Conservation (phyloP, 441 rosid genomes). For the Sinapis alba region DNA sequence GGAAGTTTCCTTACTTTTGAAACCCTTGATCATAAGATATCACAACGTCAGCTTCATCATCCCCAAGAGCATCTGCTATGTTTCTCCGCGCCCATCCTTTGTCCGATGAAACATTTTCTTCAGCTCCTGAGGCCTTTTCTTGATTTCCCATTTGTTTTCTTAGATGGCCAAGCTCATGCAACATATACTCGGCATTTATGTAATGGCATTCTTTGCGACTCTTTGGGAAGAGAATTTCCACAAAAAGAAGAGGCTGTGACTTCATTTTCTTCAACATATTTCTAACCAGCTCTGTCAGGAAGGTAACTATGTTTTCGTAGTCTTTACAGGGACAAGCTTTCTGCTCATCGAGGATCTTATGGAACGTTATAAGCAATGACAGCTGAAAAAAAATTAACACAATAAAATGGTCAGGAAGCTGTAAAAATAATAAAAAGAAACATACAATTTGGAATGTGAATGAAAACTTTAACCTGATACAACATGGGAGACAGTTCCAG, state of each 20-base stretch:
- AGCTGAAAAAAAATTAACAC: slow-evolving; percentile 58
- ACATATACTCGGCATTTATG: slow-evolving; percentile 82
- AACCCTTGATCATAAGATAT: slow-evolving; percentile 59
- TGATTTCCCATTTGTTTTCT: slow-evolving; percentile 57
- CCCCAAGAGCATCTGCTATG: slow-evolving; percentile 98
- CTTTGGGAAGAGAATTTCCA: slow-evolving; percentile 95
- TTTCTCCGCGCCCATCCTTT: slow-evolving; percentile 70
- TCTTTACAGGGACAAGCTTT: slow-evolving; percentile 69
- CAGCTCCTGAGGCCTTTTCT: slow-evolving; percentile 47
- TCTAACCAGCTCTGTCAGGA: slow-evolving; percentile 66
- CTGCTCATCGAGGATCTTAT: slow-evolving; percentile 85
- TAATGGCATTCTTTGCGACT: slow-evolving; percentile 85
- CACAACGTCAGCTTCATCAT: slow-evolving; percentile 97
- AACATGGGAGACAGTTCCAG: slow-evolving; percentile 94
- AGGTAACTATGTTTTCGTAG: slow-evolving; percentile 60
- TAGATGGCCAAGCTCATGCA: slow-evolving; percentile 77
- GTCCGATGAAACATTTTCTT: slow-evolving; percentile 50
- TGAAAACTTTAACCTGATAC: slow-evolving; percentile 70
- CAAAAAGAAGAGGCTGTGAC: slow-evolving; percentile 88
- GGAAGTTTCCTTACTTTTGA: slow-evolving; percentile 51
- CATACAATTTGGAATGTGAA: neutral
- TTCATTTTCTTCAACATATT: slow-evolving; percentile 90
- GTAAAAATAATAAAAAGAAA: neutral
- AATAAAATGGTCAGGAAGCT: slow-evolving; percentile 27
- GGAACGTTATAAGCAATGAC: slow-evolving; percentile 74